These are phyloP conservation scores for Dothidotthia symphoricarpi DNA, from an alignment of 2,329 filamentous ascomycete species.

Conservation along the genomic window DNA sequence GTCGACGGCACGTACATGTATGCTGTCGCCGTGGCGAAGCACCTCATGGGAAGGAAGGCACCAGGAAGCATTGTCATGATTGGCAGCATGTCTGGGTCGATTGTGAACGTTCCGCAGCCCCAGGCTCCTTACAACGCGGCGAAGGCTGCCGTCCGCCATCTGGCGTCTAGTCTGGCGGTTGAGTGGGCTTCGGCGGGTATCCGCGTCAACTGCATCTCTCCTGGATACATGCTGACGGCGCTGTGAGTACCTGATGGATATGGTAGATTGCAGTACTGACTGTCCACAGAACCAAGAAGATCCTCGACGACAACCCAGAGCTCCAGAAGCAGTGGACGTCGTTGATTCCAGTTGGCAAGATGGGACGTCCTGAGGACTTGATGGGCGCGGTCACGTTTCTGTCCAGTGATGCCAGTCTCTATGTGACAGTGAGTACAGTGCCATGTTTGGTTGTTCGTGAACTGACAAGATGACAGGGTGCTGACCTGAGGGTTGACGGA, in stretches of 20 bases:
- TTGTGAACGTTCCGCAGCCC: slow-evolving; percentile 94
- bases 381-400: slow-evolving; percentile 92
- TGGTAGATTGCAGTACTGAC: not conserved
- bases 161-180: slow-evolving; percentile 83
- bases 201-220: slow-evolving; percentile 91
- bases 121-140: slow-evolving; percentile 91
- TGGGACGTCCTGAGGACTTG: slow-evolving; percentile 86
- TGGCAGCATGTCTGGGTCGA: slow-evolving; percentile 88
- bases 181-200: slow-evolving; percentile 90
- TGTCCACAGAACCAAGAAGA: slow-evolving; percentile 74
- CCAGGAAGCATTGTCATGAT: slow-evolving; percentile 90
- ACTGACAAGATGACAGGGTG: slow-evolving; percentile 50
- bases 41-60: slow-evolving; percentile 78
- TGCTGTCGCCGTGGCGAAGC: slow-evolving; percentile 78
- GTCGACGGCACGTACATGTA: slow-evolving; percentile 92
- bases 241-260: slow-evolving; percentile 60
- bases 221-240: slow-evolving; percentile 94
- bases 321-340: slow-evolving; percentile 88
- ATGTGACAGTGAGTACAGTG: slow-evolving; percentile 35
- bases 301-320: slow-evolving; percentile 88
- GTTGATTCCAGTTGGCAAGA: slow-evolving; percentile 87
- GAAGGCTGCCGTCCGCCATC: slow-evolving; percentile 87
- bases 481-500: slow-evolving; percentile 78
- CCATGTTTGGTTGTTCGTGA: not conserved
- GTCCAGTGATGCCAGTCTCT: slow-evolving; percentile 66